Evolutionary conservation across 75 land plant species (phyloP).

Genomic region (Sequoia sempervirens): DNA sequence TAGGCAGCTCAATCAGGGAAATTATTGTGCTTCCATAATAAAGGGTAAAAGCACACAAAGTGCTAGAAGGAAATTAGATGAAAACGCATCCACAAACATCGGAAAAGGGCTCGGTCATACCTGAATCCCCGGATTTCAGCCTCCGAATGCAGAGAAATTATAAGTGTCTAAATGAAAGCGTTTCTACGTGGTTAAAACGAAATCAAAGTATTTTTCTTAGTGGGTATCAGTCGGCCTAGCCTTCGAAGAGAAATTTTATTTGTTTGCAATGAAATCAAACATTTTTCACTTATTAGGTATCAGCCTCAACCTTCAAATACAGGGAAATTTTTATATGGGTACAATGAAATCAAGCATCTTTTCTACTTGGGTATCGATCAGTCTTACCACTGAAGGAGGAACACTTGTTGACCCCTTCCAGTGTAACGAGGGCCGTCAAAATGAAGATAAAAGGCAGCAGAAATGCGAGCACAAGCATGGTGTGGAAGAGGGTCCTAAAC

Average conservation of each 20-base stretch:
- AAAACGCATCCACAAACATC: not conserved
- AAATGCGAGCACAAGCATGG: conserved; percentile 70
- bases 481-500: conserved; percentile 69
- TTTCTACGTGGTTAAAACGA: not conserved
- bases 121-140: not conserved
- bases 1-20: not conserved
- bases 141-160: not conserved
- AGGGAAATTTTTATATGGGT: not conserved
- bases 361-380: not conserved
- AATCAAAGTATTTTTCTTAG: not conserved
- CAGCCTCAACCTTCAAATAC: not conserved
- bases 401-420: conserved; percentile 69
- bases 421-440: conserved; percentile 76
- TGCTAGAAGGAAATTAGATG: not conserved
- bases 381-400: conserved; percentile 57
- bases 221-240: no score
- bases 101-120: not conserved
- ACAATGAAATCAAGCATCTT: not conserved
- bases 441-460: conserved; percentile 88
- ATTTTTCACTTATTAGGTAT: not conserved
- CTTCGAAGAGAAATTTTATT: conserved; percentile 4
- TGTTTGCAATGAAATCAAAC: not conserved
- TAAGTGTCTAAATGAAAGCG: not conserved
- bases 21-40: not conserved
- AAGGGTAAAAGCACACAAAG: not conserved